Evolutionary conservation across 345 rosid species (phyloP), one percentile per base, ranked within the genome.

Genomic region (Kandelia obovata): DNA sequence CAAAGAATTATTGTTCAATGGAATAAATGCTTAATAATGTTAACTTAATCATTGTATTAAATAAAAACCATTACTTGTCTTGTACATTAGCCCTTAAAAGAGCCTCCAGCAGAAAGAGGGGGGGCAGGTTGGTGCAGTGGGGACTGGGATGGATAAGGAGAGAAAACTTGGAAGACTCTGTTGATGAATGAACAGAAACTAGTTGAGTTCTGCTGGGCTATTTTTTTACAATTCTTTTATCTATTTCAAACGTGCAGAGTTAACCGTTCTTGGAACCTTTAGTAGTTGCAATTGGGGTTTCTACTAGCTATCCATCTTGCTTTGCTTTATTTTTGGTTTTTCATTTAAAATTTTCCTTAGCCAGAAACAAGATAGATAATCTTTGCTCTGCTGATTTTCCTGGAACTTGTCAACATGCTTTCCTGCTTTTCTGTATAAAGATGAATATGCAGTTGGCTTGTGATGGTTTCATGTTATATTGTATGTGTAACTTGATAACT

Each of bases 121-220:
- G 79, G 81, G 69, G 96, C 92, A 5, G 96, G 96, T 63, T 83
- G 92, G 58, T 76, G 82, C 49, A 96, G 96, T 10, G 90, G 87
- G 72, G 82, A 39, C 46, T 39, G 10, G 46, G 15, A 15, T 28
- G 15, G 13, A 9, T 1, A 39, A 19, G 5, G 10, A n/a, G 13
- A 53, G 26, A 20, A n/a, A 21, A 20, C 5, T 26, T 62, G 26
- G 25, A 71, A 43, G 68, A 27, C 61, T 23, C 21, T 15, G 28
- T 55, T 30, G n/a, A 5, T 63, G 31, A 43, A 26, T 37, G 55
- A 37, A 35, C 39, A 39, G 5, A 23, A 56, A 28, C 13, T 21
- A 10, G 32, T 34, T 21, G 20, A 30, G 0, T 46, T 15, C 27
- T 34, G 28, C 53, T 68, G 46, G 20, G 17, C 28, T 25, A 8